Percentiles rank a stretch among this genome's conserved stretches.
Evolutionary conservation across 2,329 filamentous ascomycete genomes (phyloP).

Genomic region (Pseudogymnoascus sp.): DNA sequence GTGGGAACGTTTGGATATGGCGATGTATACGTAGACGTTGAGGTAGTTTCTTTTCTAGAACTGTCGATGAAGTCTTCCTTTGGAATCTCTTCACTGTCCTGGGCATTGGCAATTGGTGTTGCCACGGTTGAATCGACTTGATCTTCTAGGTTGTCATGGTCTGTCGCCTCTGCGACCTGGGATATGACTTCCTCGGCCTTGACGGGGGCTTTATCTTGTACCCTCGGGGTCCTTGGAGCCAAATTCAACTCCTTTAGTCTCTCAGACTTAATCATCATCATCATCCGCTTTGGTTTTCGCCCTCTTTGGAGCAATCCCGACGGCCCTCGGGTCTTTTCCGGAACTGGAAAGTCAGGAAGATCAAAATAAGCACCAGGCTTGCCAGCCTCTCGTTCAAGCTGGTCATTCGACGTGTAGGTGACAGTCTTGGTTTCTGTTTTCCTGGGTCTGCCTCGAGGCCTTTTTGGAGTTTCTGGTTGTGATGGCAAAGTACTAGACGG

Average conservation of each 20-base stretch:
- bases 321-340: neutral
- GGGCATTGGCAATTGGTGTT: neutral
- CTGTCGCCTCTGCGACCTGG: neutral
- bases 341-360: constrained; percentile 10
- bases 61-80: neutral
- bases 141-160: neutral
- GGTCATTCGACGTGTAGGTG: constrained; percentile 9
- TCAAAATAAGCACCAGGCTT: constrained; percentile 18
- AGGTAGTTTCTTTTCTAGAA: neutral
- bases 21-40: neutral
- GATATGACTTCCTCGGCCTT: constrained; percentile 10
- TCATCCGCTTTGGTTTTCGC: constrained; percentile 3
- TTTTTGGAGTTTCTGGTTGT: neutral
- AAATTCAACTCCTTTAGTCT: constrained; percentile 14
- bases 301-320: constrained; percentile 2
- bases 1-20: neutral
- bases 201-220: constrained; percentile 13
- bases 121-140: neutral
- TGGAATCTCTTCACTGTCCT: neutral
- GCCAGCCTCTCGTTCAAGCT: constrained; percentile 17
- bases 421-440: neutral
- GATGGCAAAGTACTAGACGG: neutral
- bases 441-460: neutral
- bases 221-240: constrained; percentile 9
- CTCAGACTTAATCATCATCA: constrained; percentile 16